Evolutionary conservation across 2,329 filamentous ascomycete species (phyloP).

Genomic region (Exophiala viscosa): DNA sequence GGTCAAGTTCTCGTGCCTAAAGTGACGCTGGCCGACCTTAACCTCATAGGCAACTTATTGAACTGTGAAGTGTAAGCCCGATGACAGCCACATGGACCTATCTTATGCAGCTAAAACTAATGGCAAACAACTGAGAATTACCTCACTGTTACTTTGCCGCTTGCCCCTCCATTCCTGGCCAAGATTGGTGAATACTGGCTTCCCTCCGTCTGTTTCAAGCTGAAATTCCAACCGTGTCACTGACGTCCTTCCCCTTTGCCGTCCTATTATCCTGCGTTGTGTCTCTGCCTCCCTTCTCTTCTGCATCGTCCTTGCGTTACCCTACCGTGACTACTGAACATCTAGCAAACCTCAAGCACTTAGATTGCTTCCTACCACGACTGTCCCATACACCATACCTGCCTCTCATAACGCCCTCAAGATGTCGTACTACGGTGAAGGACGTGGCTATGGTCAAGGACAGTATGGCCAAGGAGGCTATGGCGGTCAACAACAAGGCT

Average conservation of each 20-base stretch:
- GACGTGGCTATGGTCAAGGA: neutral
- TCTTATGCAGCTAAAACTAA: neutral
- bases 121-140: too few relatives aligned
- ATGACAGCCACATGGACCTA: neutral
- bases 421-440: constrained; percentile 17
- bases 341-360: neutral
- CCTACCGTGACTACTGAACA: constrained; percentile 8
- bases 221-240: neutral
- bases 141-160: too few relatives aligned
- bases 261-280: neutral
- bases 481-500: neutral
- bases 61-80: neutral
- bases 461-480: neutral
- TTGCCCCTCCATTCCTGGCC: constrained; percentile 1
- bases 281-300: neutral
- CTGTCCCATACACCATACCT: too few relatives aligned
- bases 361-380: too few relatives aligned
- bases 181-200: neutral
- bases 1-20: neutral
- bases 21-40: too few relatives aligned
- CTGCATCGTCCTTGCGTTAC: neutral
- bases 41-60: neutral
- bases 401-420: neutral
- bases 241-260: neutral
- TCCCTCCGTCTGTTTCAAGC: neutral